phyloP scores from a whole-genome alignment of 441 rosid genomes.

The Bocquillonia castaneifolia region DNA sequence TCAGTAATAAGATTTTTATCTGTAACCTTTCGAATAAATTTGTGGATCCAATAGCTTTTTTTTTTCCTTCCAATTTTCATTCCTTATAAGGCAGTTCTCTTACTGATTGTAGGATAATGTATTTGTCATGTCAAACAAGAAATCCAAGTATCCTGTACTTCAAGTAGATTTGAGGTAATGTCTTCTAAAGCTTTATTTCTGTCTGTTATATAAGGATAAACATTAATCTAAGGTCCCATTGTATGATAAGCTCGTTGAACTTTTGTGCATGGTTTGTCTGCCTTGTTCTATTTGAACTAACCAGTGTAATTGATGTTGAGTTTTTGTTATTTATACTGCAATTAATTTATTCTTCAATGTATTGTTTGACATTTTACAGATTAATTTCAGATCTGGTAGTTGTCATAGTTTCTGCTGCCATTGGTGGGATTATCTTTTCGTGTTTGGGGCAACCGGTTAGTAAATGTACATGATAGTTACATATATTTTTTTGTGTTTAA shows the following conservation, averaged over 20 bases:
- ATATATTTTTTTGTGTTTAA: conserved; percentile 14
- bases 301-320: conserved; percentile 8
- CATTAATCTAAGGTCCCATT: neutral
- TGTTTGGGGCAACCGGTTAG: conserved; percentile 98
- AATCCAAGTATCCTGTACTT: conserved; percentile 92
- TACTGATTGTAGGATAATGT: conserved; percentile 62
- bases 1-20: neutral
- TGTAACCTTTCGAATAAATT: conserved; percentile 8
- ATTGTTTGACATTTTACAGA: conserved; percentile 41
- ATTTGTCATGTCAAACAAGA: conserved; percentile 96
- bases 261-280: neutral
- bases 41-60: neutral
- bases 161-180: conserved; percentile 94
- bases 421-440: conserved; percentile 91
- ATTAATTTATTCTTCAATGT: conserved; percentile 19
- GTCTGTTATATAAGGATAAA: neutral
- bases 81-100: conserved; percentile 24
- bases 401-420: conserved; percentile 93
- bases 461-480: conserved; percentile 18
- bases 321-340: conserved; percentile 8
- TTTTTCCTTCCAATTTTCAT: conserved; percentile 23
- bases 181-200: conserved; percentile 9
- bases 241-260: neutral
- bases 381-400: conserved; percentile 95
- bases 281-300: conserved; percentile 19